A percentile compares a stretch with the other conserved stretches of the same genome.
These are phyloP conservation scores for Termitomyces sp. DNA, from an alignment of 768 basidiomycete genomes.

Conservation along the genomic window DNA sequence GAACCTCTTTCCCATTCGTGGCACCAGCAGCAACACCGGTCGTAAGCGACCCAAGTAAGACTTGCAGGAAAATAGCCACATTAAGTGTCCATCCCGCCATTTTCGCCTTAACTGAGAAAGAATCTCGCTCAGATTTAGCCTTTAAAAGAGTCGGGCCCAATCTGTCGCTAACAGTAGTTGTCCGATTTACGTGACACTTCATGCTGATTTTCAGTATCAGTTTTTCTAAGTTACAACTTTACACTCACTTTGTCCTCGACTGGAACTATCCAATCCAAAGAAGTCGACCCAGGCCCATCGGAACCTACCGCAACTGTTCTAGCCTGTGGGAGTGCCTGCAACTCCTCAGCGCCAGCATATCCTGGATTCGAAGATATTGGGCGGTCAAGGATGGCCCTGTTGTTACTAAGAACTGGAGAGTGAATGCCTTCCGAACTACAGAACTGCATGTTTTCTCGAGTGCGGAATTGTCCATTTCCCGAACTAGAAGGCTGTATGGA, in stretches of 20 bases:
- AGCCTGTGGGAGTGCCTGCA: neutral
- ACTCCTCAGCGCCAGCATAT: neutral
- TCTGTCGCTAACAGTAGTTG: constrained; percentile 15
- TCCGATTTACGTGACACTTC: neutral
- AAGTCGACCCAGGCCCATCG: neutral
- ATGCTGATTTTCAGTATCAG: neutral
- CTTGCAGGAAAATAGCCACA: constrained; percentile 55
- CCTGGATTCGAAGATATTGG: neutral
- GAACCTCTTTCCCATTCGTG: constrained; percentile 30
- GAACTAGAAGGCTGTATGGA: neutral
- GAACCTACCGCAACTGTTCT: neutral
- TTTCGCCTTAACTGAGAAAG: constrained; percentile 39
- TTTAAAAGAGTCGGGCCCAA: constrained; percentile 45
- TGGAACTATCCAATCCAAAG: constrained; percentile 1
- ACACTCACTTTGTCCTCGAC: neutral
- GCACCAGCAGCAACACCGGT: constrained; percentile 54
- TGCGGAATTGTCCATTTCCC: neutral
- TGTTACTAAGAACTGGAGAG: neutral
- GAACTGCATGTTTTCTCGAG: neutral
- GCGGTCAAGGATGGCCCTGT: neutral
- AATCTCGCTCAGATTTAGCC: constrained; percentile 39
- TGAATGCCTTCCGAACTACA: neutral
- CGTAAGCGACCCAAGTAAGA: constrained; percentile 59
- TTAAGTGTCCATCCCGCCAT: constrained; percentile 31
- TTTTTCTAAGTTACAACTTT: too few relatives aligned